phyloP scores from a whole-genome alignment of 345 rosid genomes.

The Eucalyptus tenuipes region DNA sequence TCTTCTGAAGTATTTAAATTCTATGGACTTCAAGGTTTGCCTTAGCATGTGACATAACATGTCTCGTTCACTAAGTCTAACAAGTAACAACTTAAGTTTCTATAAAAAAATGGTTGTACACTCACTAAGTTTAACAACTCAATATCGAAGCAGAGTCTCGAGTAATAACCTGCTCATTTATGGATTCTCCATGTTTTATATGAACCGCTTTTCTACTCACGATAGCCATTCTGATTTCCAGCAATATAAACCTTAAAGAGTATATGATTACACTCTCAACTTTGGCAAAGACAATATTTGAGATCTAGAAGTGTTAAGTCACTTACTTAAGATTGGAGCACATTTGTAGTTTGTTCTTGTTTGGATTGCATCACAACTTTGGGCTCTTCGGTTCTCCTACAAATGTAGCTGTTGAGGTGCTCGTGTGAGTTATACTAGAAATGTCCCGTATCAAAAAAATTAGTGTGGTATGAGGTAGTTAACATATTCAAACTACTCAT shows the following conservation, averaged over 20 bases:
- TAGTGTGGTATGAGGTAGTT: too few relatives aligned
- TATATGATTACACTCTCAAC: background rate
- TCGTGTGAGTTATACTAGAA: accelerated
- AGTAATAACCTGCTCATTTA: background rate
- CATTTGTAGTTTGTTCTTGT: background rate
- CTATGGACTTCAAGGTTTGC: background rate
- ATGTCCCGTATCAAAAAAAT: too few relatives aligned
- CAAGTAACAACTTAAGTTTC: background rate
- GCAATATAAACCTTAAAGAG: background rate
- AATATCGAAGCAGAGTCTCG: background rate
- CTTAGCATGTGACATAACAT: background rate
- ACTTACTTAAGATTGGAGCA: background rate
- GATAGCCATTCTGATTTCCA: background rate
- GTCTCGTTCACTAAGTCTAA: background rate
- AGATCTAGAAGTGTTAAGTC: background rate
- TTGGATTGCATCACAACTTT: background rate
- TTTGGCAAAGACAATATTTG: background rate
- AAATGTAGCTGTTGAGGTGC: background rate
- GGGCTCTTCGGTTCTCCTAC: background rate
- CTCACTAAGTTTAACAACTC: background rate
- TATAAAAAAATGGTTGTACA: background rate
- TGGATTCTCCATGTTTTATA: background rate
- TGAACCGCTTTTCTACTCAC: background rate
- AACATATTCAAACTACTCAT: too few relatives aligned
- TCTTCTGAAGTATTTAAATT: background rate